Base-by-base conservation (phyloP, 176 grass and related monocot genomes). In the Musa beccarii region DNA sequence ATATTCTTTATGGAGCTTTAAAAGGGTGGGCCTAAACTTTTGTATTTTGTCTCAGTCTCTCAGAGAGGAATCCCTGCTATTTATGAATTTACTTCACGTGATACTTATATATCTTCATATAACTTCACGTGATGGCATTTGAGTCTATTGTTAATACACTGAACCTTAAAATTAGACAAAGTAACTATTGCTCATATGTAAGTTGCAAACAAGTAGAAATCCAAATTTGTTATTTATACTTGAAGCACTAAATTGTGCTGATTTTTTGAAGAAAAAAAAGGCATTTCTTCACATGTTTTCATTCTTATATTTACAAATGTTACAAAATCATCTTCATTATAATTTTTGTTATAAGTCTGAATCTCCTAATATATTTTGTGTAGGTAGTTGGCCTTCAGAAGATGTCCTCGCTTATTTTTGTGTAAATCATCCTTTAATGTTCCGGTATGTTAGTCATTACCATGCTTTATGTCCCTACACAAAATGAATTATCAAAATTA, bases 371-470 rank as follows among this genome's bases (percentile, higher is more conserved):
- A 43, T 6, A 9, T 24, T 73, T 24, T 57, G 10, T 74, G 54
- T 84, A 94, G 90, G 90, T 89, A 79, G 84, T 71, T 94, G 95
- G 95, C 95, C 95, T n/a, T 94, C 88, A 74, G 95, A 99, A 92
- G 90, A 99, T 78, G 90, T 99, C 71, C 90, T 99, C 79, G 90
- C 88, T 22, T 99, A 89, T 81, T 94, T 92, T 76, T 94, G 88
- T 84, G 84, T 93, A 28, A 89, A 84, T 69, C 78, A 84, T 85
- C 76, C 73, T 10, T 75, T 87, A 77, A 81, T 87, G 61, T 99
- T 99, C 86, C 87, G 95, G 95, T 99, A 53, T 73, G 84, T 85
- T 50, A 63, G 51, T 68, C 53, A 68, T 73, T 82, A 65, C 65
- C 69, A 63, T 19, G 6, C 5, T 73, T 74, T 72, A 74, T 29